Evolutionary conservation across 345 rosid species (phyloP).

Genomic region (Brassica carinata): DNA sequence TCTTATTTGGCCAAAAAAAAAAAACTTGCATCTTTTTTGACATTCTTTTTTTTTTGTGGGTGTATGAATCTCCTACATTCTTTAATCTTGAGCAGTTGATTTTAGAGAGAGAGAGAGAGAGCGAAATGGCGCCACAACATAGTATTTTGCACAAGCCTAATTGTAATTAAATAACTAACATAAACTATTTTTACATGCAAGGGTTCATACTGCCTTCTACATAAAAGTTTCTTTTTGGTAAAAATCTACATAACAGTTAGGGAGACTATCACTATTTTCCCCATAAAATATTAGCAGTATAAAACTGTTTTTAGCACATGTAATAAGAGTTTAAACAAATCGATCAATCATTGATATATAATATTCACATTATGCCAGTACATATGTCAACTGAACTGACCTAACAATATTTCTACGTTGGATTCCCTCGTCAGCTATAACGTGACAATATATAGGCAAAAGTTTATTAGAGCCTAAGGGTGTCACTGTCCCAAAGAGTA

Average conservation of each 20-base stretch:
- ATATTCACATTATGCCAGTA: constrained; percentile 5
- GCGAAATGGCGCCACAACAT: neutral
- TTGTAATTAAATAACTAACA: neutral
- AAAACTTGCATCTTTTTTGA: too few species aligned
- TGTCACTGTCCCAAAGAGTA: neutral
- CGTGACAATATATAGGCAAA: neutral
- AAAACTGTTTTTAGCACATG: constrained; percentile 26
- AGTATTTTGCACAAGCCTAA: neutral
- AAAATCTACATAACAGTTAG: neutral
- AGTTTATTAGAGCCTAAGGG: neutral
- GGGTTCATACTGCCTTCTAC: neutral
- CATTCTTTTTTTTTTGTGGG: neutral
- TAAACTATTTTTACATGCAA: constrained; percentile 1
- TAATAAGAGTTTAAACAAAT: constrained; percentile 10
- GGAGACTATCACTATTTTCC: neutral
- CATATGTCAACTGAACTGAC: neutral
- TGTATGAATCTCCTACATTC: neutral
- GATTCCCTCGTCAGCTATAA: constrained; percentile 12
- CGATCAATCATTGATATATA: constrained; percentile 2
- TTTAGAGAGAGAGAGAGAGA: neutral
- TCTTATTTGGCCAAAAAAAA: too few species aligned
- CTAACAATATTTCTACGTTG: neutral
- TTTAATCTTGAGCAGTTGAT: neutral
- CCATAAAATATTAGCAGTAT: neutral
- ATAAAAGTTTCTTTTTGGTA: too few species aligned